These are phyloP conservation scores for Acorus calamus DNA, from an alignment of 106 monocot genomes.

Conservation along the genomic window DNA sequence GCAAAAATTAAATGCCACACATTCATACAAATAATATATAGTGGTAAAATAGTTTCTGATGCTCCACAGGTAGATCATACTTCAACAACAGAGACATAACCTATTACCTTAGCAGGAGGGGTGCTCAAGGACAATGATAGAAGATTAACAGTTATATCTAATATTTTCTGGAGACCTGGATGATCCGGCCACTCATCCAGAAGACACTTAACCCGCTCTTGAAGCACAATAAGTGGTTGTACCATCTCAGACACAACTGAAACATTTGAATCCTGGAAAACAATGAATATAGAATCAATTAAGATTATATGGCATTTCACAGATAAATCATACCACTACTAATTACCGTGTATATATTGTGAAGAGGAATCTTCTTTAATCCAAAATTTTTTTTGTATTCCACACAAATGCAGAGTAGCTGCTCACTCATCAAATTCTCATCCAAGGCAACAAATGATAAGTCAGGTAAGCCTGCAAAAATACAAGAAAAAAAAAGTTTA, in stretches of 20 bases:
- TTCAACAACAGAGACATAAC: not conserved
- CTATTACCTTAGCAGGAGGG: conserved; percentile 60
- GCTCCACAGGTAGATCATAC: not conserved
- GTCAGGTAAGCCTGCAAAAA: conserved; percentile 36
- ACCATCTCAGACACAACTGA: conserved; percentile 50
- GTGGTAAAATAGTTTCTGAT: not conserved
- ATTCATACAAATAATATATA: conserved; percentile 3
- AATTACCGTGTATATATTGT: conserved; percentile 66
- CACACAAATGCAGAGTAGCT: conserved; percentile 48
- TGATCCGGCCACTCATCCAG: conserved; percentile 73
- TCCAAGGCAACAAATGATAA: conserved; percentile 33
- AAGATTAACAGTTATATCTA: conserved; percentile 39
- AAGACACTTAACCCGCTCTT: conserved; percentile 29
- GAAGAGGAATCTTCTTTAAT: conserved; percentile 6
- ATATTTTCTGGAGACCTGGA: conserved; percentile 62
- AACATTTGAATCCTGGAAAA: conserved; percentile 62
- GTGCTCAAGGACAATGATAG: conserved; percentile 37
- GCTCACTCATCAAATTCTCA: conserved; percentile 64
- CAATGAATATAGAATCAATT: conserved; percentile 1
- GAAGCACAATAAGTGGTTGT: conserved; percentile 32
- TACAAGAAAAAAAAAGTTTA: not conserved
- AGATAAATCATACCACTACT: not conserved
- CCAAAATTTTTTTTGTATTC: conserved; percentile 25
- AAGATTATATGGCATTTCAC: not conserved
- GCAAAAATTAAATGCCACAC: conserved; percentile 7